Evolutionary conservation across 768 basidiomycete genomes (phyloP).

Genomic region (Tephrocybe rancida): DNA sequence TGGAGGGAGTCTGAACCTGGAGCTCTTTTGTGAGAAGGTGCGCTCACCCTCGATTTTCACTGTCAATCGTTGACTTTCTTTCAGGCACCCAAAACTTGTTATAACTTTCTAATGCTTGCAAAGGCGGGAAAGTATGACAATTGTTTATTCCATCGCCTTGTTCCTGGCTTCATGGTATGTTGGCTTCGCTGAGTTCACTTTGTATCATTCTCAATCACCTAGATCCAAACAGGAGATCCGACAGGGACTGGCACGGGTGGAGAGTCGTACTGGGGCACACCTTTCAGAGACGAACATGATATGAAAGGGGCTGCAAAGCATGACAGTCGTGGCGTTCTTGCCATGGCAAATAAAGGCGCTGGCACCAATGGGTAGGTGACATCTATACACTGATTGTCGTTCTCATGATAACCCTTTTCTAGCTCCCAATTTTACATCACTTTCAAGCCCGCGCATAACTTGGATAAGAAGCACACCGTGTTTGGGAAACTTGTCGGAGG

Average conservation of each 20-base stretch:
- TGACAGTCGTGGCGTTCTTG: constrained; percentile 79
- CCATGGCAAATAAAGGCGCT: constrained; percentile 96
- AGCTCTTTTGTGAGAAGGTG: constrained; percentile 89
- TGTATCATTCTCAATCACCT: constrained; percentile 7
- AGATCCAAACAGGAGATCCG: constrained; percentile 99
- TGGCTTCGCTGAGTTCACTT: neutral
- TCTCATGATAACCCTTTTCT: constrained; percentile 2
- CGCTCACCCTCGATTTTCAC: neutral
- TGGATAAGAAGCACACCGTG: constrained; percentile 94
- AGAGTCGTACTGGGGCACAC: constrained; percentile 91
- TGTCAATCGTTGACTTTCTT: neutral
- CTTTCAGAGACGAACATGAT: constrained; percentile 94
- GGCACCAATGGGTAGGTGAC: constrained; percentile 77
- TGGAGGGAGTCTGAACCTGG: constrained; percentile 79
- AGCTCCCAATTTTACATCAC: constrained; percentile 96
- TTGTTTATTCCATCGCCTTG: constrained; percentile 87
- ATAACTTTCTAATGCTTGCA: constrained; percentile 96
- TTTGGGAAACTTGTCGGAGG: constrained; percentile 98
- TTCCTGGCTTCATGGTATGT: constrained; percentile 93
- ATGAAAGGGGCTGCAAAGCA: constrained; percentile 87
- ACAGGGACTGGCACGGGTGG: constrained; percentile 95
- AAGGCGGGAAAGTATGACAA: constrained; percentile 89
- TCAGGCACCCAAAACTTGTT: constrained; percentile 98
- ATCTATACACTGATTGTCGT: neutral
- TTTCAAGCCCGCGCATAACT: constrained; percentile 79